These are phyloP conservation scores for Amoeboaphelidium protococcarum DNA, from an alignment of 371 early-diverging fungal genomes.

Conservation along the genomic window DNA sequence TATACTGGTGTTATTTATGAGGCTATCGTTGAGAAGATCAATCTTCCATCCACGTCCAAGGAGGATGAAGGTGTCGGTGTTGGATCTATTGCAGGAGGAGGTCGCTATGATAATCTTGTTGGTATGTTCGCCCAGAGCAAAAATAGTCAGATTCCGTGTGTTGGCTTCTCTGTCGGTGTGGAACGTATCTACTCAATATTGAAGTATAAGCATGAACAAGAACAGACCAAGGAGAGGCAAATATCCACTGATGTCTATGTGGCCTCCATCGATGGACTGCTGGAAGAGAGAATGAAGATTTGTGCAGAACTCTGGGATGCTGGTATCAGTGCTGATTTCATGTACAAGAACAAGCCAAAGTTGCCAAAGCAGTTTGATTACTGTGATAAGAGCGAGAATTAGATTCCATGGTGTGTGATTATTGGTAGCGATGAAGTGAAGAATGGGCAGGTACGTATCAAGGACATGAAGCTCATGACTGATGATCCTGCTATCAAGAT, in stretches of 20 bases:
- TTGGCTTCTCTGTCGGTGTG: constrained; percentile 91
- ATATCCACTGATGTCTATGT: constrained; percentile 63
- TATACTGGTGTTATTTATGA: constrained; percentile 99
- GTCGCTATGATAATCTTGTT: constrained; percentile 95
- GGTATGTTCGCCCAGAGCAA: constrained; percentile 55
- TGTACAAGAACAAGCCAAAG: constrained; percentile 75
- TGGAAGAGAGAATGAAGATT: constrained; percentile 74
- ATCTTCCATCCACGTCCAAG: constrained; percentile 17
- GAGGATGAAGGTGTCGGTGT: constrained; percentile 55
- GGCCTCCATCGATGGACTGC: constrained; percentile 50
- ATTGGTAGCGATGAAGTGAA: constrained; percentile 61
- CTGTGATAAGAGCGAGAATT: constrained; percentile 37
- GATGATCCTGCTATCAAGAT: neutral
- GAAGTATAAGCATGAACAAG: constrained; percentile 1
- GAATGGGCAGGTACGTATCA: constrained; percentile 43
- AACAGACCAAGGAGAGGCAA: constrained; percentile 11
- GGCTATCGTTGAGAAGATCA: constrained; percentile 41
- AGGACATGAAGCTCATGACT: no score
- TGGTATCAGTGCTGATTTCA: constrained; percentile 62
- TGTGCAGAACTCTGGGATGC: constrained; percentile 64
- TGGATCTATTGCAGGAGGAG: constrained; percentile 97
- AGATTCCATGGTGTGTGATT: constrained; percentile 67
- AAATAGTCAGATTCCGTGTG: constrained; percentile 69
- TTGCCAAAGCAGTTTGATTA: constrained; percentile 44
- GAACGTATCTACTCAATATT: constrained; percentile 85